These are phyloP conservation scores for Fusarium sarcochroum DNA, from an alignment of 2,329 filamentous ascomycete genomes.

Conservation along the genomic window DNA sequence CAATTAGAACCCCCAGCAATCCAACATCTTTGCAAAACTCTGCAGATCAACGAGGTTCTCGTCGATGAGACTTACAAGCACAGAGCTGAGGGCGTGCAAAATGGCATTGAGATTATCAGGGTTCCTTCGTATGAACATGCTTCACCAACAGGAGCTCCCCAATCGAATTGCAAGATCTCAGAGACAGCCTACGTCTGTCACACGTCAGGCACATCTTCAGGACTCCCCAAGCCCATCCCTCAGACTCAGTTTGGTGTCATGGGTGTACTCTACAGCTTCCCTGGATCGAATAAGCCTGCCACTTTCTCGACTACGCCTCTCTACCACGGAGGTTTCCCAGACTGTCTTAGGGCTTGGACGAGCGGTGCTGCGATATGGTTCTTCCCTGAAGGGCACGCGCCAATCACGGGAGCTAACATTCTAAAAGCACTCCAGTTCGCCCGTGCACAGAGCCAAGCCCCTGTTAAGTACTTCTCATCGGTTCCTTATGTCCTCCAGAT, in stretches of 20 bases:
- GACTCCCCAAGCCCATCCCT: conserved; percentile 73
- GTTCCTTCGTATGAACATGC: conserved; percentile 25
- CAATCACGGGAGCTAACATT: conserved; percentile 70
- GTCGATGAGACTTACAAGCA: conserved; percentile 54
- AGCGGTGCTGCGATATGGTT: conserved; percentile 72
- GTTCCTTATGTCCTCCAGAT: conserved; percentile 72
- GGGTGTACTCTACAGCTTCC: conserved; percentile 66
- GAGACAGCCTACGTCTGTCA: conserved; percentile 72
- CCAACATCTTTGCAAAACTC: conserved; percentile 64
- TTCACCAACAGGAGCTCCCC: neutral
- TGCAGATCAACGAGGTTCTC: conserved; percentile 60
- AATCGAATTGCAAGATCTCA: neutral
- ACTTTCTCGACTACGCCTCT: conserved; percentile 77
- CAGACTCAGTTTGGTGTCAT: conserved; percentile 69
- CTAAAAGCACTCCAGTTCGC: conserved; percentile 61
- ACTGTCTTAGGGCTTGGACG: conserved; percentile 73
- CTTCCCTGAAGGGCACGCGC: conserved; percentile 68
- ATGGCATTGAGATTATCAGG: conserved; percentile 16
- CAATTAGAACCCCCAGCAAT: conserved; percentile 63
- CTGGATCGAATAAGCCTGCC: conserved; percentile 53
- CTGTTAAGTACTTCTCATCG: conserved; percentile 71
- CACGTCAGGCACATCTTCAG: conserved; percentile 75
- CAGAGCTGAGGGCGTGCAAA: neutral
- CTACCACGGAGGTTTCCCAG: conserved; percentile 75
- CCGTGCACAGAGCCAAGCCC: conserved; percentile 36